phyloP scores from a whole-genome alignment of 2,329 filamentous ascomycete genomes.

The Clonostachys chloroleuca region DNA sequence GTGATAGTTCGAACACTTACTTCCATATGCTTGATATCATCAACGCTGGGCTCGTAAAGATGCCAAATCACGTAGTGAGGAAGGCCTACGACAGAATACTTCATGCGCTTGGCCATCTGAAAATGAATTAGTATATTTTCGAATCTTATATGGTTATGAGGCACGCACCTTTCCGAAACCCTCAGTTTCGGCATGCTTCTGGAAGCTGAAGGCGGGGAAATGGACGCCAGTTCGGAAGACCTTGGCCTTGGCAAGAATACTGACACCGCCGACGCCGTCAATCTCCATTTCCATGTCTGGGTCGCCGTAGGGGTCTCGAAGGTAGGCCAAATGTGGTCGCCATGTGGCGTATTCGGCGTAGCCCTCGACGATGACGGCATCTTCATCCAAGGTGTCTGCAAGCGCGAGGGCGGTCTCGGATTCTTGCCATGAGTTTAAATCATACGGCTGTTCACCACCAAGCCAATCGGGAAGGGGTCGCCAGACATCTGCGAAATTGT shows the following conservation, averaged over 20 bases:
- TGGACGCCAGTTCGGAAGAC: conserved; percentile 95
- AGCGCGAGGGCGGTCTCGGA: conserved; percentile 93
- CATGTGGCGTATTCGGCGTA: conserved; percentile 99
- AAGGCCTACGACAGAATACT: conserved; percentile 89
- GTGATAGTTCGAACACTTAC: conserved; percentile 28
- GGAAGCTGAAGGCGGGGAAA: conserved; percentile 97
- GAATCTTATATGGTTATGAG: neutral
- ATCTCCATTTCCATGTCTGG: conserved; percentile 99
- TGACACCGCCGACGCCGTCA: conserved; percentile 94
- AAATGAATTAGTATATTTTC: conserved; percentile 5
- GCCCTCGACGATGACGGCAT: conserved; percentile 97
- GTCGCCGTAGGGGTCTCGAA: conserved; percentile 94
- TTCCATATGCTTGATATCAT: conserved; percentile 97
- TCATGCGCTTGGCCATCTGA: conserved; percentile 96
- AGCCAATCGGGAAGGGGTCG: conserved; percentile 98
- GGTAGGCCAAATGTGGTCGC: conserved; percentile 93
- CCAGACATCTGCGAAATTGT: conserved; percentile 74
- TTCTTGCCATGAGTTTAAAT: conserved; percentile 98
- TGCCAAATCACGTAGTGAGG: conserved; percentile 99
- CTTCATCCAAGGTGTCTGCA: conserved; percentile 92
- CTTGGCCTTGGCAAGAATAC: conserved; percentile 91
- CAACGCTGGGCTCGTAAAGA: conserved; percentile 97
- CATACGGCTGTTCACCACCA: conserved; percentile 95
- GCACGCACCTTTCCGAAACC: conserved; percentile 87
- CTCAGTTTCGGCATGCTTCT: conserved; percentile 97